phyloP scores from a whole-genome alignment of 1,139 yeast species.

The Cylindricascospora bacillispora region DNA sequence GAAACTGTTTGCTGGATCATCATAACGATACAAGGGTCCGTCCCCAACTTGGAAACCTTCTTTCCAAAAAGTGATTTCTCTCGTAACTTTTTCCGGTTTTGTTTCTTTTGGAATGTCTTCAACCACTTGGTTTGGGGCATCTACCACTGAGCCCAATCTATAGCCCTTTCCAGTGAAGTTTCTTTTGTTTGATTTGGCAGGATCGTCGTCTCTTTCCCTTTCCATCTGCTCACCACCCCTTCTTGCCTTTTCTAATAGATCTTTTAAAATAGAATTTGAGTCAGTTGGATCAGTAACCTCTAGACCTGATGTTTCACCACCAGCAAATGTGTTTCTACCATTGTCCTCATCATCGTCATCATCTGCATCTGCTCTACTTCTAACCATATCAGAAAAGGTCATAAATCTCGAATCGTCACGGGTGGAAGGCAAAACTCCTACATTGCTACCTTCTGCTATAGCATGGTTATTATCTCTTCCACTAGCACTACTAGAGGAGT shows the following conservation, averaged over 20 bases:
- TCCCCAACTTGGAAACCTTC: conserved; percentile 94
- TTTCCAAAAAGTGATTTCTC: conserved; percentile 87
- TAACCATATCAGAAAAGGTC: conserved; percentile 43
- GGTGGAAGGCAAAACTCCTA: no score
- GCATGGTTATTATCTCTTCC: conserved; percentile 2
- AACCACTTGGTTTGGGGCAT: conserved; percentile 30
- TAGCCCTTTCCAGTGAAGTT: conserved; percentile 61
- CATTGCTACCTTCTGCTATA: conserved; percentile 4
- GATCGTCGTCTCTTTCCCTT: conserved; percentile 25
- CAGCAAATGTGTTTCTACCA: conserved; percentile 64
- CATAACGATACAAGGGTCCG: conserved; percentile 74
- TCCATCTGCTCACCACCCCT: conserved; percentile 28
- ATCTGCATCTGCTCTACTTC: conserved; percentile 26
- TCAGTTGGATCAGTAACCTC: conserved; percentile 87
- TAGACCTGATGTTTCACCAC: conserved; percentile 88
- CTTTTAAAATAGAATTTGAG: conserved; percentile 38
- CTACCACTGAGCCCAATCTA: conserved; percentile 45
- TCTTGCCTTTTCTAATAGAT: conserved; percentile 48
- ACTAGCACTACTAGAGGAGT: conserved; percentile 1
- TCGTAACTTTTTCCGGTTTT: conserved; percentile 34
- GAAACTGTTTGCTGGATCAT: conserved; percentile 74
- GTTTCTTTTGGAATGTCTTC: conserved; percentile 24
- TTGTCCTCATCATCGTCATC: conserved; percentile 56
- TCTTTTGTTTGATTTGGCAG: conserved; percentile 7
- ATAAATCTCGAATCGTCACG: conserved; percentile 31